Conservation (phyloP, 129 eudicot species). For the Daucus carota region DH1_v3.0 NC_030383.2:54337001-54337500, state of each 20-base stretch:
- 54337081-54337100: neutral
- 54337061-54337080: conserved; percentile 79
- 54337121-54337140: conserved; percentile 28
- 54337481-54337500: neutral
- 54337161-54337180: conserved; percentile 97
- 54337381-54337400: conserved; percentile 84
- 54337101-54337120: neutral
- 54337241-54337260: neutral
- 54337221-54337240: conserved; percentile 4
- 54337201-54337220: conserved; percentile 54
- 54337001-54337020: conserved; percentile 94
- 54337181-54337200: conserved; percentile 94
- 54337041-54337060: conserved; percentile 94
- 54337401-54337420: conserved; percentile 95
- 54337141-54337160: conserved; percentile 99
- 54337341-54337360: conserved; percentile 74
- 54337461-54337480: neutral
- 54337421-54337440: conserved; percentile 87
- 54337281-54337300: neutral
- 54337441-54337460: neutral
- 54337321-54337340: conserved; percentile 70
- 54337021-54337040: conserved; percentile 97
- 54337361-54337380: conserved; percentile 91
- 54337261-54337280: neutral
- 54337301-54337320: conserved; percentile 43